Percentiles rank a stretch among this genome's conserved stretches.
Conservation (phyloP, 2,329 filamentous ascomycete genomes). For the Paraphaeosphaeria minitans region DNA sequence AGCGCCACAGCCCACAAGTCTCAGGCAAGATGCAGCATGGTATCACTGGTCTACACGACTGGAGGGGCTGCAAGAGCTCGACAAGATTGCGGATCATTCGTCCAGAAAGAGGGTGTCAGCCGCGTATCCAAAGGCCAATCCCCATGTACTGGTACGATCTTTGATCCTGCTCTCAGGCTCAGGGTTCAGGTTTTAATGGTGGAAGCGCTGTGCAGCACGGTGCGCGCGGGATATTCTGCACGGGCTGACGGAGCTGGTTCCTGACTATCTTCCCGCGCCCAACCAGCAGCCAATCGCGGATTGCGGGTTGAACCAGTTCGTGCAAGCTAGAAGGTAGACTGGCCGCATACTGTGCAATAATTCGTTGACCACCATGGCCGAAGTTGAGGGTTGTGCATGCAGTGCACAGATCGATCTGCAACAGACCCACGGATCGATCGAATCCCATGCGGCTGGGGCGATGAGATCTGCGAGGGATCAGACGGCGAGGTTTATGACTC, state of each 20-base stretch:
- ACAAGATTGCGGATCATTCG: background rate
- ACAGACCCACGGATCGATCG: conserved; percentile 1
- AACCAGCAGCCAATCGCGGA: background rate
- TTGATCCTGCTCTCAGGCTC: background rate
- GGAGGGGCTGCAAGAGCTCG: background rate
- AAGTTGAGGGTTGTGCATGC: background rate
- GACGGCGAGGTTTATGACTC: background rate
- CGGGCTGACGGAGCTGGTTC: background rate
- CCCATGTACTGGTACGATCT: background rate
- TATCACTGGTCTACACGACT: background rate
- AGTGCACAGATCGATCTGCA: background rate
- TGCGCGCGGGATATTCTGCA: background rate
- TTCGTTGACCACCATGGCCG: background rate
- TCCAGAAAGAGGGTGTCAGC: background rate
- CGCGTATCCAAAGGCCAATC: background rate
- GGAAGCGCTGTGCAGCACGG: background rate
- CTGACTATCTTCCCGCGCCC: background rate
- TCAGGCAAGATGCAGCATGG: background rate
- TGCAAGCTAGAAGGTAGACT: background rate
- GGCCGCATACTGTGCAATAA: background rate
- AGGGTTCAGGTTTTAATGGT: background rate
- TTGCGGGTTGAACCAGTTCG: background rate
- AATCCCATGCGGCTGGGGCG: background rate
- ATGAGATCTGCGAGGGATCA: conserved; percentile 1
- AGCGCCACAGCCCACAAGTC: background rate